phyloP scores from a whole-genome alignment of 371 early-diverging fungal species.

The Furculomyces boomerangus region DNA sequence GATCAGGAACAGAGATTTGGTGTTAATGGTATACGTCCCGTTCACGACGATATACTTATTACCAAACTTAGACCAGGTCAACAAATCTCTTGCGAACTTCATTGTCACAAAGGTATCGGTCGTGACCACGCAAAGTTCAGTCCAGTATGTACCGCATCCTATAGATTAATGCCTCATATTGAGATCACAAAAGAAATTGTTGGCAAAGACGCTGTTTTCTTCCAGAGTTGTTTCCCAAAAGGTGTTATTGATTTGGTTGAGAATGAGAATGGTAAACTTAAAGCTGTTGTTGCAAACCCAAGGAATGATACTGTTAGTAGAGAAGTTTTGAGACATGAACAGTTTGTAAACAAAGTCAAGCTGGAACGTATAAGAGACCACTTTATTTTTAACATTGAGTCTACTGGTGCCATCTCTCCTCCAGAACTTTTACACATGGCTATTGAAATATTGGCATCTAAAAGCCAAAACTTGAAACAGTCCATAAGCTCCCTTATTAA shows the following conservation, averaged over 20 bases:
- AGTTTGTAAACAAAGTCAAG: constrained; percentile 82
- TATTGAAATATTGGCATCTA: constrained; percentile 54
- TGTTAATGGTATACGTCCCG: constrained; percentile 43
- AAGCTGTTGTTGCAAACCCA: constrained; percentile 78
- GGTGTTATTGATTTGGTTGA: constrained; percentile 76
- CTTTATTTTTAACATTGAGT: constrained; percentile 90
- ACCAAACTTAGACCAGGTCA: constrained; percentile 94
- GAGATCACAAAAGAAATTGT: constrained; percentile 61
- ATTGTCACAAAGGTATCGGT: constrained; percentile 87
- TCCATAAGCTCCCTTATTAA: not conserved
- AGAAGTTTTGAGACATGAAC: constrained; percentile 84
- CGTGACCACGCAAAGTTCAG: constrained; percentile 98
- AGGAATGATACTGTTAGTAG: constrained; percentile 92
- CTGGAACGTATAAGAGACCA: constrained; percentile 84
- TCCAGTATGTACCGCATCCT: constrained; percentile 95
- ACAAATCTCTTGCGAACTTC: constrained; percentile 64
- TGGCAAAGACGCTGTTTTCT: constrained; percentile 72
- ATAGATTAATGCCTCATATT: constrained; percentile 89
- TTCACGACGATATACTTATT: constrained; percentile 77
- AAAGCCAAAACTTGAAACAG: constrained; percentile 28
- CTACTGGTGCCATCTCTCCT: constrained; percentile 66
- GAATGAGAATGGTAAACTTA: constrained; percentile 34
- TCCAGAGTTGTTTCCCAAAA: constrained; percentile 74
- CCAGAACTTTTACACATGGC: constrained; percentile 60
- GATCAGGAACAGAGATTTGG: constrained; percentile 61